Percentiles rank a stretch among this genome's conserved stretches.
Conservation (phyloP, 2,329 filamentous ascomycete genomes). For the Metarhizium album region DNA sequence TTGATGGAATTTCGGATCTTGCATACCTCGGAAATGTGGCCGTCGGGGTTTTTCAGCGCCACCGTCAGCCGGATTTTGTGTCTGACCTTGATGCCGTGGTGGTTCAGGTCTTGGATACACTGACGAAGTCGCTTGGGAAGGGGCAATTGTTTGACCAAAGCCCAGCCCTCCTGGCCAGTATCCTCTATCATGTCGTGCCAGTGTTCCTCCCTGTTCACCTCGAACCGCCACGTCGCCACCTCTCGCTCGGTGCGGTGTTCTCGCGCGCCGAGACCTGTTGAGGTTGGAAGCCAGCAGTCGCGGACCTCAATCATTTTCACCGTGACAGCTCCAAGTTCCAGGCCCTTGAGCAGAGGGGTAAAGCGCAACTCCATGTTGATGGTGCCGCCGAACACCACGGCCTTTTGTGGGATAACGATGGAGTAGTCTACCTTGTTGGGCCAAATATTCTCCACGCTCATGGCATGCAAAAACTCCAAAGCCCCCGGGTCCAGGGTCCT, state of each 20-base stretch:
- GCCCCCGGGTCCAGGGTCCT: conserved; percentile 67
- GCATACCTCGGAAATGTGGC: conserved; percentile 77
- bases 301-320: conserved; percentile 72
- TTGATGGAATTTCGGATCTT: neutral
- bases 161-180: conserved; percentile 55
- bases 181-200: conserved; percentile 62
- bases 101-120: conserved; percentile 84
- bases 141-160: conserved; percentile 49
- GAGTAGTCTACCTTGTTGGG: conserved; percentile 96
- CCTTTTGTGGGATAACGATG: conserved; percentile 86
- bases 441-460: conserved; percentile 97
- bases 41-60: conserved; percentile 87
- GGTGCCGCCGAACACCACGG: conserved; percentile 83
- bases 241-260: conserved; percentile 55
- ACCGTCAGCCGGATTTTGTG: conserved; percentile 91
- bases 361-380: conserved; percentile 79
- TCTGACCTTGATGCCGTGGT: conserved; percentile 78
- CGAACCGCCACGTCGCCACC: conserved; percentile 48
- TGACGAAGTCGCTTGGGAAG: conserved; percentile 72
- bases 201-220: conserved; percentile 46
- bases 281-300: conserved; percentile 47
- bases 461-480: conserved; percentile 71
- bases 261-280: conserved; percentile 34
- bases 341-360: conserved; percentile 77
- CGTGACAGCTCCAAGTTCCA: conserved; percentile 73